Percentiles rank a stretch among this genome's conserved stretches.
Evolutionary conservation across 2,329 filamentous ascomycete genomes (phyloP).

Genomic region (Aspergillus fumigatus): DNA sequence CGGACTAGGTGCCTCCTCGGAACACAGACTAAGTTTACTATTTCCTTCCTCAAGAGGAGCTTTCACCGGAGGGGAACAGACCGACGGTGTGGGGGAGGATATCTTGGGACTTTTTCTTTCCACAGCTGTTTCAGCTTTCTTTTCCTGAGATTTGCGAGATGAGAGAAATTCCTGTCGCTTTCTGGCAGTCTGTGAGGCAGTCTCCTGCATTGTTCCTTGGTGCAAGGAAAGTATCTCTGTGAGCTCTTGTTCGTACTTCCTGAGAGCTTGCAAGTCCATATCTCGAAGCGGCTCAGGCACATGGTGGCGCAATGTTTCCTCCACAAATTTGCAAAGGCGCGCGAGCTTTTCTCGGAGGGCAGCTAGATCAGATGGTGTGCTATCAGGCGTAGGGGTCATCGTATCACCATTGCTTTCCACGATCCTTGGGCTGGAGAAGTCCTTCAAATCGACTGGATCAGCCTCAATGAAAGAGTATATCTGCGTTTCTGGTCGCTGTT

Average conservation of each 20-base stretch:
- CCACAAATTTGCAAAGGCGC: conserved; percentile 17
- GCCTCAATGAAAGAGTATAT: neutral
- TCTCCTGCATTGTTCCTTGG: neutral
- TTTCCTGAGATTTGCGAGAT: neutral
- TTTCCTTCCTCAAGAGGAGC: neutral
- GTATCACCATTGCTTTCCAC: neutral
- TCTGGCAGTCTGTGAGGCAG: neutral
- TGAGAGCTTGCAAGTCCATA: conserved; percentile 7
- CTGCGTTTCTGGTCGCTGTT: neutral
- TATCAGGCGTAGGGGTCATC: neutral
- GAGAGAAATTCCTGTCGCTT: neutral
- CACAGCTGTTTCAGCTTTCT: neutral
- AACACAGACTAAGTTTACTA: neutral
- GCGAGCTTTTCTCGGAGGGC: conserved; percentile 8
- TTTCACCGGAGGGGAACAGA: neutral
- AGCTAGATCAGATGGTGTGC: neutral
- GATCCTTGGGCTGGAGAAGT: neutral
- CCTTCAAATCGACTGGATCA: neutral
- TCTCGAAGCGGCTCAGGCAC: conserved; percentile 4
- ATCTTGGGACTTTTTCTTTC: neutral
- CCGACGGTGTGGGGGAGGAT: neutral
- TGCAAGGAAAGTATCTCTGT: conserved; percentile 7
- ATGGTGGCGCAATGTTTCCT: conserved; percentile 1
- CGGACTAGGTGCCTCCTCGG: neutral
- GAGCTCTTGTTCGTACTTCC: conserved; percentile 14